Evolutionary conservation across 2,329 filamentous ascomycete genomes (phyloP), one percentile per base, ranked within the genome.

Genomic region (Botrytis fabae): DNA sequence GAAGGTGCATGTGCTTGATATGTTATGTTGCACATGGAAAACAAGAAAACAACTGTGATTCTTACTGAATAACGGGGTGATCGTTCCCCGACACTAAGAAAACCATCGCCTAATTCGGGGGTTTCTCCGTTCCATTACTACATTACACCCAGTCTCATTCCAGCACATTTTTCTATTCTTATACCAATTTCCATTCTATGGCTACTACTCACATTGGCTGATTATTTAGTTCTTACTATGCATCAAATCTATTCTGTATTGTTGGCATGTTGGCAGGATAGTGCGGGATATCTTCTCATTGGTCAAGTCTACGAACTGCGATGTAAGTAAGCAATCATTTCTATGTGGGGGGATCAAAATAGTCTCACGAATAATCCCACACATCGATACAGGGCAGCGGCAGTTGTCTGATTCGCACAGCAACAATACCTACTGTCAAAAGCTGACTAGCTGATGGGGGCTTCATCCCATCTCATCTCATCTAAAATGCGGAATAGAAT

Each of bases 381-480:
- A 70, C 22, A 48, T 25, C 25, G 40, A 10, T 54, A 63, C 28
- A 68, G n/a, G 42, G 16, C 44, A 48, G 22, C 62, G 48, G 70
- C 48, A 72, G 16, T 72, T 68, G 28, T 68, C 25, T 68, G 12
- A 68, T 61, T 68, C 38, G 70, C 28, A 72, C 22, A 60, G 14
- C 35, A 61, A 46, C 8, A 38, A 51, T 25, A 28, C 35, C 28
- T 28, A 61, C 44, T 25, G 51, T 38, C 28, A 28, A 42, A 44
- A 16, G 51, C 70, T 72, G 62, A 60, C 28, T 68, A 16, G 20
- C n/a, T 57, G 51, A 57, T 6, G 51, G n/a, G 20, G 32, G 46
- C 61, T 25, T 28, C 40, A 65, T 71, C 68, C 61, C 20, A 59
- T 71, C 46, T 72, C 48, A 71, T 66, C 61, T 66, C 46, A 59